Base-by-base conservation (phyloP, 2,329 filamentous ascomycete genomes). In the Neonectria punicea region DNA sequence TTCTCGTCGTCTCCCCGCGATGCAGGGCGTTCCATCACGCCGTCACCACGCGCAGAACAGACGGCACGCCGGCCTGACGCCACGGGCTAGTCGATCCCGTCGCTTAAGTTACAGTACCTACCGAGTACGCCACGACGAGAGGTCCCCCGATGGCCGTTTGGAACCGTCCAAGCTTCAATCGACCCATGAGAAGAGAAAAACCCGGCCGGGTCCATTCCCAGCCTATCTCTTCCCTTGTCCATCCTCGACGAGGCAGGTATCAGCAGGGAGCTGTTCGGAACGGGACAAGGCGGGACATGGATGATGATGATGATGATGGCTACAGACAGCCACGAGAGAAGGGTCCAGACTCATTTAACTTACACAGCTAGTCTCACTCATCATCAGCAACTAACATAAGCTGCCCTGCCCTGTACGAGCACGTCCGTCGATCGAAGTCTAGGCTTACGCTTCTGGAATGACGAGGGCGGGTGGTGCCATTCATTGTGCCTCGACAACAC, bases 401-500 rank as follows among this genome's bases (percentile, higher is more conserved):
- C 25, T 6, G 25, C 5, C 25, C 25, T 30, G 30, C 30, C 11
- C 34, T 16, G 46, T 18, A n/a, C 46, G 46, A 50, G 32, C 18
- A n/a, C 46, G 46, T 32, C 46, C 46, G 46, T 50, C 28, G 46
- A n/a, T 30, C 47, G 22, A 18, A 51, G 28, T 51, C 36, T 43
- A 28, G 13, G 51, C 20, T 55, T 41, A 32, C 16, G 25, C 43
- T 61, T 30, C 49, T 20, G 39, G 47, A 59, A 47, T 25, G 61
- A 54, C 44, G 25, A 51, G n/a, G 39, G 9, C n/a, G 50, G 71
- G 71, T 73, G 70, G 68, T 69, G 63, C 71, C 71, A 73, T 59
- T 49, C 71, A 73, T 59, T 49, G 16, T 59, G 58, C 53, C 20
- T 39, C 61, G 61, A 70, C 65, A 69, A 70, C 70, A 73, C 67